phyloP scores from a whole-genome alignment of 129 eudicot species.

The Apium graveolens region DNA sequence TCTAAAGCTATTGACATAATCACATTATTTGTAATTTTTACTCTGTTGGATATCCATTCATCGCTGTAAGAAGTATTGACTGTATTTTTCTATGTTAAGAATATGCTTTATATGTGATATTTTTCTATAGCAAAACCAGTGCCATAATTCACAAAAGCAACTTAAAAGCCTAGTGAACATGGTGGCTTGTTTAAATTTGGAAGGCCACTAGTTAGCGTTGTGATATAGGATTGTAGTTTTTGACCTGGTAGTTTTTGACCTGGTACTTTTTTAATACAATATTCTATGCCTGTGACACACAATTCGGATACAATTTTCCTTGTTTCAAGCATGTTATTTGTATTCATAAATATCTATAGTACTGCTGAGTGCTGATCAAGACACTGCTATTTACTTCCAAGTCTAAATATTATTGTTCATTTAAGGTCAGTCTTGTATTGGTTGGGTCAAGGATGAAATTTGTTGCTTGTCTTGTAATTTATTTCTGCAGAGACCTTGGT shows the following conservation, averaged over 20 bases:
- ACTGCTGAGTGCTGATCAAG: background rate
- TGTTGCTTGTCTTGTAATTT: background rate
- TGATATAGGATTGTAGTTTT: background rate
- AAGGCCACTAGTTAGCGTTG: background rate
- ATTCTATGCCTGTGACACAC: background rate
- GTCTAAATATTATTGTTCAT: background rate
- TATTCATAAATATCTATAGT: no score
- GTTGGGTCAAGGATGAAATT: background rate
- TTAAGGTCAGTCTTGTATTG: background rate
- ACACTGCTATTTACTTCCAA: background rate
- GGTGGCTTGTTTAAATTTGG: background rate
- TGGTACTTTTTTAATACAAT: no score
- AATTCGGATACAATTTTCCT: background rate
- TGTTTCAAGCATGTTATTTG: background rate
- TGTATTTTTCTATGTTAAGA: background rate
- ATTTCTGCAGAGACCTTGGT: slow-evolving; percentile 75
- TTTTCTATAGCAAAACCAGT: no score
- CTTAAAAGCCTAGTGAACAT: background rate
- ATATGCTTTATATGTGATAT: no score
- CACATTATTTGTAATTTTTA: background rate
- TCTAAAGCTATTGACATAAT: background rate
- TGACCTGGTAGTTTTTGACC: background rate
- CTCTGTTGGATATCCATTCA: background rate
- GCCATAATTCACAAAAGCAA: background rate
- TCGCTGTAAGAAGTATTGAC: background rate